These are phyloP conservation scores for Fraxinus sp. DNA, from an alignment of 305 asterid species.

Conservation along the genomic window DNA sequence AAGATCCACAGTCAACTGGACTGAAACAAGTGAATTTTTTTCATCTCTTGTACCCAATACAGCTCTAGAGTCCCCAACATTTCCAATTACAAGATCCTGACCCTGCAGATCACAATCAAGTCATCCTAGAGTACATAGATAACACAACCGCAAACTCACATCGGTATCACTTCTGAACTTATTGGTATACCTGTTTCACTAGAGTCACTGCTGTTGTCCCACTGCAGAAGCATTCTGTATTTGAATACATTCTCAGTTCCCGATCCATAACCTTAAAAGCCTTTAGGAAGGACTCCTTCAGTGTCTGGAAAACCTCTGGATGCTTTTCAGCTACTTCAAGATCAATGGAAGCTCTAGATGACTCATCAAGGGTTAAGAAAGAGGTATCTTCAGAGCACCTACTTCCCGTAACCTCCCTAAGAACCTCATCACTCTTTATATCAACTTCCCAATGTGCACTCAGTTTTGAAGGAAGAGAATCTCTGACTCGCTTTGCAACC, in stretches of 20 bases:
- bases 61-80: slow-evolving; percentile 85
- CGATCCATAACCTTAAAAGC: slow-evolving; percentile 34
- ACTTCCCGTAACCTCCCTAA: slow-evolving; percentile 42
- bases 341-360: slow-evolving; percentile 18
- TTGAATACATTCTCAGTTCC: slow-evolving; percentile 24
- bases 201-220: slow-evolving; percentile 37
- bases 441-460: slow-evolving; percentile 61
- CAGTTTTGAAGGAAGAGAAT: slow-evolving; percentile 75
- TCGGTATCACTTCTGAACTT: slow-evolving; percentile 2
- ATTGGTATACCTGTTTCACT: slow-evolving; percentile 27
- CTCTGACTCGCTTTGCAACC: slow-evolving; percentile 83
- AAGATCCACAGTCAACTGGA: slow-evolving; percentile 61
- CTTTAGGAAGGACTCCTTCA: slow-evolving; percentile 34
- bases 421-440: slow-evolving; percentile 43
- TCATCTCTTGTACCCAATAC: slow-evolving; percentile 60
- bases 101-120: slow-evolving; percentile 28
- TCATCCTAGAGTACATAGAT: background rate
- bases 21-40: slow-evolving; percentile 49
- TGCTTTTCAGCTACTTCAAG: slow-evolving; percentile 22
- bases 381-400: slow-evolving; percentile 57
- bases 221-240: slow-evolving; percentile 34
- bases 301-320: slow-evolving; percentile 19
- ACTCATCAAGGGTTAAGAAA: slow-evolving; percentile 39
- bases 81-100: slow-evolving; percentile 43
- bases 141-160: background rate